Conservation (phyloP, 2,329 filamentous ascomycete genomes). For the Nigrograna mackinnonii region DNA sequence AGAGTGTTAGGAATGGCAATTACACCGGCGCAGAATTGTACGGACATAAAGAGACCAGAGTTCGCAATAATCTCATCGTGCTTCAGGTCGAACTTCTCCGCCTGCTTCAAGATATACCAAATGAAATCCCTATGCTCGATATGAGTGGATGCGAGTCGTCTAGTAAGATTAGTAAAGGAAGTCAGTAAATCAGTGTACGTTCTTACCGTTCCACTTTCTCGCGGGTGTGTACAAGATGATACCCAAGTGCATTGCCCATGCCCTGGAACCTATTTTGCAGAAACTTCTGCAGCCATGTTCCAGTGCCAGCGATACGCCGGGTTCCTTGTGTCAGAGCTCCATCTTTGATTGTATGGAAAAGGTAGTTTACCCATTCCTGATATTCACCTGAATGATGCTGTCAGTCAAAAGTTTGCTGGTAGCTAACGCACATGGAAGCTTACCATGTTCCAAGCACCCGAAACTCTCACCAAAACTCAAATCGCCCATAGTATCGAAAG, state of each 20-base stretch:
- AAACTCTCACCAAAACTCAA: conserved; percentile 24
- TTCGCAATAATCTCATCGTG: conserved; percentile 13
- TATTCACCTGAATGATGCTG: conserved; percentile 4
- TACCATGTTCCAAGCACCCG: conserved; percentile 15
- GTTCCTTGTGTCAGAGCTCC: conserved; percentile 7
- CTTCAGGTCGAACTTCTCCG: conserved; percentile 15
- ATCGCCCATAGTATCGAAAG: conserved; percentile 19
- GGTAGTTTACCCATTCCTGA: conserved; percentile 16
- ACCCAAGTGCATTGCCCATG: conserved; percentile 7
- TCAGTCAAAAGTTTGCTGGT: background rate
- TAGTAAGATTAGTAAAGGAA: background rate
- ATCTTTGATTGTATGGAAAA: conserved; percentile 18
- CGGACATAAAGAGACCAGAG: conserved; percentile 11
- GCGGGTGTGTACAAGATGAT: conserved; percentile 9
- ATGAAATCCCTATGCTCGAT: conserved; percentile 20
- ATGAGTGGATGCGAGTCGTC: conserved; percentile 6
- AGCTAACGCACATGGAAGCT: background rate
- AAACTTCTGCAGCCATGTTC: conserved; percentile 10
- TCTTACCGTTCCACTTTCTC: conserved; percentile 5
- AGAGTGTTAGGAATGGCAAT: background rate
- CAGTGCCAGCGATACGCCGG: conserved; percentile 8
- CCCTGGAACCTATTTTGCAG: conserved; percentile 8
- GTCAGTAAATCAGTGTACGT: background rate
- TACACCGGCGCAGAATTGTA: background rate
- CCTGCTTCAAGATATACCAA: conserved; percentile 19